These are phyloP conservation scores for Phytopythium mirpurense DNA, from an alignment of 352 stramenopile species.

Conservation along the genomic window DNA sequence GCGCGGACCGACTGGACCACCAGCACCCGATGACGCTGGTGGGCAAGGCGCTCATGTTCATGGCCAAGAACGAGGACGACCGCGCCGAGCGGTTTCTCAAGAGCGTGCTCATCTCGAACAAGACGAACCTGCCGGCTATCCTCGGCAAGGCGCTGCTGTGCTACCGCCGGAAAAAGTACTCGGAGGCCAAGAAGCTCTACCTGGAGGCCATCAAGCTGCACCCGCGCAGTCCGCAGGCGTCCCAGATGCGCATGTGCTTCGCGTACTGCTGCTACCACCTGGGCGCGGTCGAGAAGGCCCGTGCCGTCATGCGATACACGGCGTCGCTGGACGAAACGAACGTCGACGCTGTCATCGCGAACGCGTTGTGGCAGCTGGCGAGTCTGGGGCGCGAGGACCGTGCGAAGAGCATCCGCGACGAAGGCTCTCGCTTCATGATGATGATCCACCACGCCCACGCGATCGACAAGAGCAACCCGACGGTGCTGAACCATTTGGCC, in stretches of 20 bases:
- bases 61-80: conserved; percentile 90
- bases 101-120: conserved; percentile 87
- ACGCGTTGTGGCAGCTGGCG: conserved; percentile 90
- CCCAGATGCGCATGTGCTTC: conserved; percentile 93
- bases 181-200: conserved; percentile 91
- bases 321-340: conserved; percentile 87
- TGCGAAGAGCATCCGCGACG: conserved; percentile 70
- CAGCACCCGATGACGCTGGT: conserved; percentile 89
- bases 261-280: conserved; percentile 95
- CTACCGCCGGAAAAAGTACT: conserved; percentile 86
- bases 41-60: conserved; percentile 91
- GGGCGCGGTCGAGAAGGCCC: conserved; percentile 85
- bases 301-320: conserved; percentile 81
- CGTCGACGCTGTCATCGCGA: conserved; percentile 93
- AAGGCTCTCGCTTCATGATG: conserved; percentile 89
- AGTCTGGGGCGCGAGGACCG: conserved; percentile 72
- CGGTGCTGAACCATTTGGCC: conserved; percentile 95
- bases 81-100: conserved; percentile 89
- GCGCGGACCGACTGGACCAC: conserved; percentile 83
- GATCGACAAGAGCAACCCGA: conserved; percentile 86
- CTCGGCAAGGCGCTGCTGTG: conserved; percentile 82
- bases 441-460: conserved; percentile 89
- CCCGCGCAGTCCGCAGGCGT: conserved; percentile 85
- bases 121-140: conserved; percentile 84
- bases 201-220: conserved; percentile 93